Evolutionary conservation across 2,329 filamentous ascomycete species (phyloP), one percentile per base, ranked within the genome.

Genomic region (Diaporthe destruens): DNA sequence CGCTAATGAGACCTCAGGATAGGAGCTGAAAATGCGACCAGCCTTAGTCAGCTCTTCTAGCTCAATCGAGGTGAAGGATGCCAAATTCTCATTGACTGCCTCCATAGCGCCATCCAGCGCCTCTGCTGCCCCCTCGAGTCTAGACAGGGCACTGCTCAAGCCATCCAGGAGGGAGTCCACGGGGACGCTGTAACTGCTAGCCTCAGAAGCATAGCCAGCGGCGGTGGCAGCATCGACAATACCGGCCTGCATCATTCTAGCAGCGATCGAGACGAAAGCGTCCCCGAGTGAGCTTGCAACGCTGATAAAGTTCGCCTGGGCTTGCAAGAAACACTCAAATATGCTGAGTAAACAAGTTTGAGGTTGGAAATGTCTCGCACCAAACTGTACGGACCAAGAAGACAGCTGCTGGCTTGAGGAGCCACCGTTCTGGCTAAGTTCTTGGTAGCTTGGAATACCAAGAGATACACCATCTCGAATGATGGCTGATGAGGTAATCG

Each of bases 41-140:
- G 51, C 53, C 36, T 44, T 42, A 16, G 51, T 55, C 6, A 68
- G 39, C 18, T 56, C 65, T 44, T 32, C 20, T 20, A 68, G 20
- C 25, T 68, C 51, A 55, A 55, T 55, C 0, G 36, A 54, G 36
- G 51, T 44, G 1, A 68, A 68, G 36, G 51, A 56, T n/a, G 20
- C 49, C 32, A 68, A 5, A 18, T 54, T 29, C 16, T 44, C 65
- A 39, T 68, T 68, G 14, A 68, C 32, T 6, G 49, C 16, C 23
- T 42, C 18, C 65, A 68, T 68, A 32, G 65, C 65, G 18, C 49
- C 65, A 55, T 68, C 65, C 14, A 68, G 36, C 8, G 34, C 65
- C 51, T 68, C 65, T 23, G 39, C 44, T 29, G 65, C 16, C 14
- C 36, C 51, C n/a, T 68, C 65, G 5, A 68, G 34, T 16, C 34